phyloP scores from a whole-genome alignment of 2,329 filamentous ascomycete genomes.

The Sarocladium strictum region DNA sequence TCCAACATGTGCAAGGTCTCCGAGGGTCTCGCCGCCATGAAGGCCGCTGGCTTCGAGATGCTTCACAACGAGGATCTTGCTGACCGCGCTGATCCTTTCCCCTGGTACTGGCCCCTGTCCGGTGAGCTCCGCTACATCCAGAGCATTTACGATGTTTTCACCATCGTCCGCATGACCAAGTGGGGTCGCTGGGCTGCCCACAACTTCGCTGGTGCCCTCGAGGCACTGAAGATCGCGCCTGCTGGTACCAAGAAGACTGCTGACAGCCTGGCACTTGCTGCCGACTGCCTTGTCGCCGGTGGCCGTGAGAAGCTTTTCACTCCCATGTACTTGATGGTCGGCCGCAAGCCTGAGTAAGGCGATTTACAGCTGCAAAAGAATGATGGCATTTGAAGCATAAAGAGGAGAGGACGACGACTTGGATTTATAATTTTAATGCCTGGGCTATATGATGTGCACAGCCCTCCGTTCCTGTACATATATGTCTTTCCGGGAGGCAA shows the following conservation, averaged over 20 bases:
- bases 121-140: conserved; percentile 81
- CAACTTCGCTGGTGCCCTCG: conserved; percentile 68
- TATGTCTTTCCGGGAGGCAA: not conserved
- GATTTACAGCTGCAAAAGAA: not conserved
- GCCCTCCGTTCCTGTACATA: conserved; percentile 3
- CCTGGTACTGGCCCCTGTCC: conserved; percentile 92
- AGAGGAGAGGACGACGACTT: not conserved
- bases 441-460: not conserved
- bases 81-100: conserved; percentile 64
- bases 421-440: conserved; percentile 8
- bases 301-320: conserved; percentile 90
- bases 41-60: conserved; percentile 80
- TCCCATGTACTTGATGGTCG: conserved; percentile 97
- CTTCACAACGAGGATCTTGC: conserved; percentile 83
- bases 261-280: conserved; percentile 75
- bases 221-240: conserved; percentile 70
- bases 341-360: conserved; percentile 61
- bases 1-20: conserved; percentile 91
- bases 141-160: conserved; percentile 72
- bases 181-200: conserved; percentile 71
- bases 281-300: conserved; percentile 80
- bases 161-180: conserved; percentile 84
- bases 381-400: not conserved
- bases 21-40: conserved; percentile 76
- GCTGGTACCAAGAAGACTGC: conserved; percentile 91